Evolutionary conservation across 441 rosid genomes (phyloP).

Genomic region (Adansonia rubrostipa): DNA sequence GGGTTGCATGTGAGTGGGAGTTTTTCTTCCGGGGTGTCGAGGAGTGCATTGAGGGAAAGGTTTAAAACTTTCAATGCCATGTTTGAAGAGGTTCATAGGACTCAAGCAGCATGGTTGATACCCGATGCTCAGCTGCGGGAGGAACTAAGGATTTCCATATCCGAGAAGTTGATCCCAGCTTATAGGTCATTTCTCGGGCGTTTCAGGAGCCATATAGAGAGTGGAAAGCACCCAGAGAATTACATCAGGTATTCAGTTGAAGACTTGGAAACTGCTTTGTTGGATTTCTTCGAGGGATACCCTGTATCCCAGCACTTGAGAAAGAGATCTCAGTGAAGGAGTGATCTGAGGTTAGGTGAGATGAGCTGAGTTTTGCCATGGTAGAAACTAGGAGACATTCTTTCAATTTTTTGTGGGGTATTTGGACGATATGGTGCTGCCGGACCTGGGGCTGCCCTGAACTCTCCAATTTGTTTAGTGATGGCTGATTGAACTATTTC

Average conservation of each 20-base stretch:
- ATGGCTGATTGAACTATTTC: conserved; percentile 23
- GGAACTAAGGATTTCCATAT: conserved; percentile 67
- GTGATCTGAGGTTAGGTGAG: conserved; percentile 28
- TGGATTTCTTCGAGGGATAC: conserved; percentile 93
- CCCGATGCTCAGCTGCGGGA: conserved; percentile 72
- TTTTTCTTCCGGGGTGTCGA: conserved; percentile 89
- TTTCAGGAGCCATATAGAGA: conserved; percentile 89
- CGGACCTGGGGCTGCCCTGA: conserved; percentile 33
- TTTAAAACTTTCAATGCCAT: conserved; percentile 66
- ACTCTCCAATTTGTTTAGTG: conserved; percentile 32
- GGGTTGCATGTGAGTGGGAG: conserved; percentile 67
- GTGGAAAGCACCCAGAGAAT: conserved; percentile 91
- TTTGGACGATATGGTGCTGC: conserved; percentile 49
- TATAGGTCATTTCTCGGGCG: conserved; percentile 81
- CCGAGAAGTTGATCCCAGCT: conserved; percentile 70
- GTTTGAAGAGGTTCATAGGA: conserved; percentile 72
- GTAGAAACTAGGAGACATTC: conserved; percentile 66
- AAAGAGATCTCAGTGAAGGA: conserved; percentile 71
- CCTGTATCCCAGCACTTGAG: conserved; percentile 71
- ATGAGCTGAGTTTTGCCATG: conserved; percentile 30
- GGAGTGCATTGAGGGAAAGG: conserved; percentile 63
- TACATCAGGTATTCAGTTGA: conserved; percentile 85
- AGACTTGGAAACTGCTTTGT: conserved; percentile 76
- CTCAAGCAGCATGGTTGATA: conserved; percentile 60
- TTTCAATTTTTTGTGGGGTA: conserved; percentile 63